A percentile compares a stretch with the other conserved stretches of the same genome.
Conservation (phyloP, 768 basidiomycete species). For the Atractiella rhizophila region DNA sequence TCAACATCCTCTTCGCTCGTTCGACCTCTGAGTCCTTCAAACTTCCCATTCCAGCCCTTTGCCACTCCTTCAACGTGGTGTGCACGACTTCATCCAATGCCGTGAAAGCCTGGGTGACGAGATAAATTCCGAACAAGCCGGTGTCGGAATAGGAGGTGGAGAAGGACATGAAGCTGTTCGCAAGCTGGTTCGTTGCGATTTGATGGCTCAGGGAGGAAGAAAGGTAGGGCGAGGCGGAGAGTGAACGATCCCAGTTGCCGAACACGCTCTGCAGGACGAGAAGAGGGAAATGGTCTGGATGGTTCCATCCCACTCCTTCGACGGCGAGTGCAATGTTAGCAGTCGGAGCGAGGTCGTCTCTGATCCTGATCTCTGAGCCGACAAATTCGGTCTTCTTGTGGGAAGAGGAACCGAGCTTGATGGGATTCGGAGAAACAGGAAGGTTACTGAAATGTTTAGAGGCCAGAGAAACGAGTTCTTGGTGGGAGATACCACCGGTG, state of each 20-base stretch:
- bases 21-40: slow-evolving; percentile 72
- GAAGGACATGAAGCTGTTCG: slow-evolving; percentile 98
- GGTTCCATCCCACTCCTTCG: slow-evolving; percentile 92
- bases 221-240: slow-evolving; percentile 67
- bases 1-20: slow-evolving; percentile 93
- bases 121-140: slow-evolving; percentile 95
- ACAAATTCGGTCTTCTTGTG: slow-evolving; percentile 48
- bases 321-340: slow-evolving; percentile 90
- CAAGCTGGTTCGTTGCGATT: slow-evolving; percentile 75
- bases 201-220: slow-evolving; percentile 78
- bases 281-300: slow-evolving; percentile 98
- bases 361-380: slow-evolving; percentile 82
- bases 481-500: slow-evolving; percentile 79
- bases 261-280: slow-evolving; percentile 92
- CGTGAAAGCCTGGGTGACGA: slow-evolving; percentile 76
- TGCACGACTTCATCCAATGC: slow-evolving; percentile 83
- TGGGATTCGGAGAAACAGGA: slow-evolving; percentile 63
- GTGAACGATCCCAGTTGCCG: slow-evolving; percentile 96
- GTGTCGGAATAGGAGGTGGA: slow-evolving; percentile 96
- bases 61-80: slow-evolving; percentile 88
- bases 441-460: slow-evolving; percentile 76
- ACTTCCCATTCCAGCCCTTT: slow-evolving; percentile 68
- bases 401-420: slow-evolving; percentile 58
- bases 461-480: slow-evolving; percentile 75
- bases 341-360: slow-evolving; percentile 69